Evolutionary conservation across 2,329 filamentous ascomycete species (phyloP), one percentile per base, ranked within the genome.

Genomic region (Penicillium sp.): DNA sequence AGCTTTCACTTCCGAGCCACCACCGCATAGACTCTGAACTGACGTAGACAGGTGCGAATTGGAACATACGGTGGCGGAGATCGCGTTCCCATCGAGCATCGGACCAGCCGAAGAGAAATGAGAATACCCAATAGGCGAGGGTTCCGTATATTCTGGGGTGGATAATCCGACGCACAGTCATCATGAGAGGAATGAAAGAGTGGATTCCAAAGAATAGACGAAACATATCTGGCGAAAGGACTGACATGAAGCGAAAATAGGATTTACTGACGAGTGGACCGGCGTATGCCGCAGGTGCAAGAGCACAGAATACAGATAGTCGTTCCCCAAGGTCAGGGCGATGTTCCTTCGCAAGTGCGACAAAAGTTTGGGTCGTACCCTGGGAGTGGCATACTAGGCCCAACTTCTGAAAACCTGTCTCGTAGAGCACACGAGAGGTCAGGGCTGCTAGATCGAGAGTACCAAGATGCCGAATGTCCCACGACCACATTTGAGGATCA

Each of bases 401-500:
- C 4, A 96, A 79, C 70, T 93, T 94, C 14, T 84, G 79, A 66
- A 95, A 96, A 0, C 89, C 87, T 0, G 92, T 97, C 74, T 95
- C 89, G 34, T 81, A 82, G 2, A 96, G 80, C 1, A 97, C 90
- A 5, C 90, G 86, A 0, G 88, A 90, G 1, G 89, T 83, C 29
- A 97, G 81, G 0, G 92, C 92, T 0, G 92, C 83, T 2, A 97
- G 81, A 69, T 97, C 93, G 68, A 95, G 85, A 1, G 92, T 87
- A 3, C 92, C 93, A 89, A 97, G 95, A 67, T 96, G 91, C 0
- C 90, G 85, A 51, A 97, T 95, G 62, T 96, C 96, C 93, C 93
- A 97, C 36, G 87, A 86, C 93, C 93, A 97, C 90, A 97, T 95
- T 26, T 92, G 84, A 1, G 93, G 92, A 67, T 97, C 93, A 3